phyloP scores from a whole-genome alignment of 768 basidiomycete species.

The Suillus subalutaceus region DNA sequence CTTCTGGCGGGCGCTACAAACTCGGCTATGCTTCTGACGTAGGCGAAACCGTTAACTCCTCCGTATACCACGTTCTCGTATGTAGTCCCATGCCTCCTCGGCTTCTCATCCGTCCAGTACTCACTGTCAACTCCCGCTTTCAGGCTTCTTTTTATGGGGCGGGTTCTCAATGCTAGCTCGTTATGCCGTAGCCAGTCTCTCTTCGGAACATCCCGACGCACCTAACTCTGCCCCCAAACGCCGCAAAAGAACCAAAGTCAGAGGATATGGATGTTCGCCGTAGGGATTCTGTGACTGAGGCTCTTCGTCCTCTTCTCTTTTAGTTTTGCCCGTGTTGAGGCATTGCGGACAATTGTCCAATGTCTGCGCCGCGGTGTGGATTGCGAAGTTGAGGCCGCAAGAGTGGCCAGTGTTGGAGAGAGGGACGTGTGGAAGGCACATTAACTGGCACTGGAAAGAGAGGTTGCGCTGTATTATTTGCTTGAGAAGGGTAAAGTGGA shows the following conservation, averaged over 20 bases:
- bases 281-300: conserved; percentile 45
- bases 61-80: conserved; percentile 80
- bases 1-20: conserved; percentile 49
- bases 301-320: conserved; percentile 52
- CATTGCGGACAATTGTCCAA: conserved; percentile 62
- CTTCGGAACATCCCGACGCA: conserved; percentile 37
- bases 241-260: conserved; percentile 67
- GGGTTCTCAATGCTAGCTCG: conserved; percentile 39
- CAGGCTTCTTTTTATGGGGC: conserved; percentile 20
- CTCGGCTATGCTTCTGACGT: conserved; percentile 75
- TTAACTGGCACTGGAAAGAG: conserved; percentile 32
- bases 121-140: conserved; percentile 22
- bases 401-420: conserved; percentile 20
- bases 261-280: conserved; percentile 57
- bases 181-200: conserved; percentile 37
- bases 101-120: conserved; percentile 56
- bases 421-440: conserved; percentile 24
- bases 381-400: conserved; percentile 12
- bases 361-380: conserved; percentile 47
- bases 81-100: conserved; percentile 62
- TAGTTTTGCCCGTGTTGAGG: conserved; percentile 47
- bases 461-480: conserved; percentile 26
- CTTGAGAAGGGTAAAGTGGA: conserved; percentile 52
- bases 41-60: conserved; percentile 73
- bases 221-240: conserved; percentile 42